These are phyloP conservation scores for Syzygium jambos DNA, from an alignment of 345 rosid genomes.

Conservation along the genomic window DNA sequence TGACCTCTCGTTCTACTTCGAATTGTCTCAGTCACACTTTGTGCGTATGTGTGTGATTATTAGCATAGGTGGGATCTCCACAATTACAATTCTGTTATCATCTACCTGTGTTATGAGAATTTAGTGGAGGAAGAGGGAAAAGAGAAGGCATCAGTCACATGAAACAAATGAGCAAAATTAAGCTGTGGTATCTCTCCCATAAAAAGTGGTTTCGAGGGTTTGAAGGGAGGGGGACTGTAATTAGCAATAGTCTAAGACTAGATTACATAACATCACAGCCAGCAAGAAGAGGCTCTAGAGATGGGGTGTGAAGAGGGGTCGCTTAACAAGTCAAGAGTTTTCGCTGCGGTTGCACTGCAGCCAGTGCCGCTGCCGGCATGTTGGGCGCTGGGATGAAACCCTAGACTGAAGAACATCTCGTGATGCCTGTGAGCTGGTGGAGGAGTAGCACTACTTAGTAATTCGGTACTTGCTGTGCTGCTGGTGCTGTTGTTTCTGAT, in stretches of 20 bases:
- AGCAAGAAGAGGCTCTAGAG: not conserved
- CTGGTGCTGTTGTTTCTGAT: not conserved
- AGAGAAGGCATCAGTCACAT: not conserved
- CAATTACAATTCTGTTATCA: not conserved
- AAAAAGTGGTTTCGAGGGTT: not conserved
- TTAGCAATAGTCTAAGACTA: not conserved
- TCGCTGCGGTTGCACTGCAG: not conserved
- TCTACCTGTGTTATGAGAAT: not conserved
- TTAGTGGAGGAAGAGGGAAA: not conserved
- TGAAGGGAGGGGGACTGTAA: not conserved
- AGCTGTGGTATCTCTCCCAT: not conserved
- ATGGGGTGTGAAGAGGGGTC: not conserved
- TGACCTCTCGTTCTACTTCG: not conserved
- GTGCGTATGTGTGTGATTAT: not conserved
- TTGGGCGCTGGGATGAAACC: not conserved
- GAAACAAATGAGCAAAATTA: not conserved
- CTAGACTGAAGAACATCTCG: not conserved
- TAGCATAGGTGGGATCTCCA: not conserved
- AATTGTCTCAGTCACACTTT: not conserved
- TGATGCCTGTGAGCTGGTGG: not conserved
- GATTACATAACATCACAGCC: not conserved
- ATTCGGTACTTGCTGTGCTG: not conserved
- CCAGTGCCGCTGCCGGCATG: not conserved
- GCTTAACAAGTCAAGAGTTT: not conserved
- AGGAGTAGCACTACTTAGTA: not conserved